These are phyloP conservation scores for Murraya paniculata DNA, from an alignment of 345 rosid genomes.

Conservation along the genomic window DNA sequence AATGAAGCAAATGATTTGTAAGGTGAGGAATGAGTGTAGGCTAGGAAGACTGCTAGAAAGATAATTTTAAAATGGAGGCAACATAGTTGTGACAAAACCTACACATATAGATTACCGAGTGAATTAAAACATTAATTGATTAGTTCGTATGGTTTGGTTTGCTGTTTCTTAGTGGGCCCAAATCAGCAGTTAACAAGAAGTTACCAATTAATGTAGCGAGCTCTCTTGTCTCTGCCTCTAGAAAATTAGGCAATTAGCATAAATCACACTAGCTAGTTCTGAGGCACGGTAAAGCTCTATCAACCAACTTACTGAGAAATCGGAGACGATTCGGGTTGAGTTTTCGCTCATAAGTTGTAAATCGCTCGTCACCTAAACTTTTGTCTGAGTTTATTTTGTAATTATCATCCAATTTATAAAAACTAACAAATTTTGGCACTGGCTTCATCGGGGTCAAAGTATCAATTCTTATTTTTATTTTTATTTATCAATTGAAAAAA, in stretches of 20 bases:
- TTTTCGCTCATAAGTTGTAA: too few relatives aligned
- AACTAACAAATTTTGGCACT: too few relatives aligned
- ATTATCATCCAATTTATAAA: too few relatives aligned
- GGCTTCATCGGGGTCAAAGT: too few relatives aligned
- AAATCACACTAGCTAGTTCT: not conserved
- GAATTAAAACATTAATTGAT: not conserved
- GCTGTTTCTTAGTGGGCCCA: not conserved
- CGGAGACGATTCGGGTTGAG: not conserved
- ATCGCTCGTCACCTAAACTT: too few relatives aligned
- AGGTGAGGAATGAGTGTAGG: not conserved
- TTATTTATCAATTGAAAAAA: too few relatives aligned
- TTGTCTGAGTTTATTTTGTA: too few relatives aligned
- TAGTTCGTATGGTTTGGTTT: not conserved
- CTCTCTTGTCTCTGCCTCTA: not conserved
- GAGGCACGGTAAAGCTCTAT: not conserved
- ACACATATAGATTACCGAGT: not conserved
- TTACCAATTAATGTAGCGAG: not conserved
- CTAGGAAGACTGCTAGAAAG: not conserved
- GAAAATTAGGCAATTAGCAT: not conserved
- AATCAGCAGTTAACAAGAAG: not conserved
- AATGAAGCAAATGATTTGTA: not conserved
- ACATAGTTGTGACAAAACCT: not conserved
- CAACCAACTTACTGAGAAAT: not conserved
- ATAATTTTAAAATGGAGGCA: not conserved
- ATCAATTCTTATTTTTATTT: too few relatives aligned